These are phyloP conservation scores for Saprolegnia parasitica DNA, from an alignment of 352 stramenopile genomes.

Conservation along the genomic window DNA sequence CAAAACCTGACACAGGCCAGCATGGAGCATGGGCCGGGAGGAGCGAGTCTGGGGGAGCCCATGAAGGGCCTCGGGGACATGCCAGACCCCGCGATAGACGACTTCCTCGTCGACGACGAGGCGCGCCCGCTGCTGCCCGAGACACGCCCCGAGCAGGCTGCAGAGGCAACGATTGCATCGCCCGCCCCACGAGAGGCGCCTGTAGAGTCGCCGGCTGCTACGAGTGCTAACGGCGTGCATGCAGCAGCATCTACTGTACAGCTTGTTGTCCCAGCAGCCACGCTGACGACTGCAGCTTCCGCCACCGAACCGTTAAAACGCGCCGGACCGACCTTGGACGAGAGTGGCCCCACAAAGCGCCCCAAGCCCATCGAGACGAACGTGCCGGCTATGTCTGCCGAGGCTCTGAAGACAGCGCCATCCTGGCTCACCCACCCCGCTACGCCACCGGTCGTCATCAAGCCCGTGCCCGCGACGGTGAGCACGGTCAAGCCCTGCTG, in stretches of 20 bases:
- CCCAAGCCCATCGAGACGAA: neutral
- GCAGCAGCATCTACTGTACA: too few species aligned
- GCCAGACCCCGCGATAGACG: slow-evolving; percentile 1
- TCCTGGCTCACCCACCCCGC: neutral
- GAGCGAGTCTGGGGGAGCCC: too few species aligned
- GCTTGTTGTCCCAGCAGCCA: too few species aligned
- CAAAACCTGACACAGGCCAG: slow-evolving; percentile 9
- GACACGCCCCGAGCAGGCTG: neutral
- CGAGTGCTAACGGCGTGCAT: too few species aligned
- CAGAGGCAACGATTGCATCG: neutral
- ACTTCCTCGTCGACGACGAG: slow-evolving; percentile 10
- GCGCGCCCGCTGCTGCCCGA: too few species aligned
- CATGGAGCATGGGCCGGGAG: too few species aligned
- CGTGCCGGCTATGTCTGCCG: neutral
- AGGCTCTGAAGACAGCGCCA: neutral
- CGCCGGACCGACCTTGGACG: neutral
- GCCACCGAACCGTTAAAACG: neutral
- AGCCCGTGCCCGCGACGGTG: neutral
- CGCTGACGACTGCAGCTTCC: neutral
- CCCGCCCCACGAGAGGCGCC: too few species aligned
- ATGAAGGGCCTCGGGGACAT: neutral
- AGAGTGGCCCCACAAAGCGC: neutral
- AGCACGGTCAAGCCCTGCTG: slow-evolving; percentile 7
- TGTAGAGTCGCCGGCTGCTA: too few species aligned
- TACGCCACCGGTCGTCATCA: neutral